A percentile compares a stretch with the other conserved stretches of the same genome.
phyloP scores from a whole-genome alignment of 2,329 filamentous ascomycete genomes.

The Aplosporella prunicola region DNA sequence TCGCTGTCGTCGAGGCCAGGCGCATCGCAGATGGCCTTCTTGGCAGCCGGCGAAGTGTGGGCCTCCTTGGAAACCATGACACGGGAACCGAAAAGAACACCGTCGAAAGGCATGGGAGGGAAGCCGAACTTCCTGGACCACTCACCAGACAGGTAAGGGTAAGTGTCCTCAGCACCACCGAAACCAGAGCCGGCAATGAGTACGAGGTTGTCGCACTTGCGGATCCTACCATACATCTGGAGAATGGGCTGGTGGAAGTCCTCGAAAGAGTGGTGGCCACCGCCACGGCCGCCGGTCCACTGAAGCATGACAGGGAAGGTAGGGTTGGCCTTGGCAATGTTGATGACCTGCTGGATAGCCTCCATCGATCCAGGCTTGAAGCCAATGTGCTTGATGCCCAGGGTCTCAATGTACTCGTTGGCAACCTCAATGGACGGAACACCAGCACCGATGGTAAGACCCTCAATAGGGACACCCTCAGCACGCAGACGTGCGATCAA shows the following conservation, averaged over 20 bases:
- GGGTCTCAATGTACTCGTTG: conserved; percentile 48
- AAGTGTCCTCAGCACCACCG: conserved; percentile 38
- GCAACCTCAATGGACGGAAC: conserved; percentile 40
- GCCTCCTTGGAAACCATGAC: conserved; percentile 41
- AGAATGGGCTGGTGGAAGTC: conserved; percentile 43
- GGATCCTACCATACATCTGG: conserved; percentile 36
- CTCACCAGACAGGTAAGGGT: conserved; percentile 37
- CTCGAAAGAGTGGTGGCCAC: conserved; percentile 42
- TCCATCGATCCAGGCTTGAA: conserved; percentile 41
- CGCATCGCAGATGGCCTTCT: conserved; percentile 36
- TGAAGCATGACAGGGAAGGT: conserved; percentile 38
- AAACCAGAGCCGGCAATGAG: conserved; percentile 41
- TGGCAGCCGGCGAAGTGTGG: conserved; percentile 34
- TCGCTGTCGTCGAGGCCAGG: conserved; percentile 34
- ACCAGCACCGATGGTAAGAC: conserved; percentile 40
- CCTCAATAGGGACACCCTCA: conserved; percentile 39
- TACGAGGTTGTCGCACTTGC: conserved; percentile 37
- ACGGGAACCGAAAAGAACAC: conserved; percentile 38
- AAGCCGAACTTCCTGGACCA: conserved; percentile 37
- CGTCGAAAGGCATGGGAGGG: conserved; percentile 40
- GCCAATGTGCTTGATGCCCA: conserved; percentile 39
- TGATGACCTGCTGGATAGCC: conserved; percentile 38
- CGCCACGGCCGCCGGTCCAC: conserved; percentile 42
- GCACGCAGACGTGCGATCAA: conserved; percentile 38
- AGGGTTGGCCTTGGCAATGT: conserved; percentile 38